A percentile compares a stretch with the other conserved stretches of the same genome.
Evolutionary conservation across 2,329 filamentous ascomycete genomes (phyloP).

Genomic region (Passalora sequoiae): DNA sequence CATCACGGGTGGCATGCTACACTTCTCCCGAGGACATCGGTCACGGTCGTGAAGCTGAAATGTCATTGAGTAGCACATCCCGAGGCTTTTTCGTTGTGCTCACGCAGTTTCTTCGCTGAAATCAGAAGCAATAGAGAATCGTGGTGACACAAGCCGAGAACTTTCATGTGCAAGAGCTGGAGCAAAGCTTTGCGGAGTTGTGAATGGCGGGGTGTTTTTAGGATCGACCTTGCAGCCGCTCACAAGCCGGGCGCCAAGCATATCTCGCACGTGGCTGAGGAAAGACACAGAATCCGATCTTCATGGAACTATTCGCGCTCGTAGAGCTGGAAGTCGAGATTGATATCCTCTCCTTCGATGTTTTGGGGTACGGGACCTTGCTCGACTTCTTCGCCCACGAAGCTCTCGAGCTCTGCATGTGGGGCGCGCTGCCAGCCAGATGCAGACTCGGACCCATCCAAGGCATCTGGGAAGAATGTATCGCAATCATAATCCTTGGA

Average conservation of each 20-base stretch:
- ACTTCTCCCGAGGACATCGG: background rate
- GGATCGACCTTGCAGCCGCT: background rate
- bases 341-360: slow-evolving; percentile 35
- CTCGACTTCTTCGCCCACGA: slow-evolving; percentile 60
- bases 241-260: no score
- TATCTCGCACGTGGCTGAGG: background rate
- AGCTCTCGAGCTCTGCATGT: slow-evolving; percentile 53
- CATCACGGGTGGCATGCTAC: slow-evolving; percentile 12
- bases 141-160: slow-evolving; percentile 6
- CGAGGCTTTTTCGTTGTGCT: background rate
- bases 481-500: slow-evolving; percentile 68
- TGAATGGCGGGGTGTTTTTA: background rate
- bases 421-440: slow-evolving; percentile 51
- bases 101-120: background rate
- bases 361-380: slow-evolving; percentile 58
- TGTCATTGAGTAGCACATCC: background rate
- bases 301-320: slow-evolving; percentile 19
- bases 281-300: no score
- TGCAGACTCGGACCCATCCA: slow-evolving; percentile 38
- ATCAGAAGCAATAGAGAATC: slow-evolving; percentile 1
- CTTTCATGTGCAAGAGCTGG: slow-evolving; percentile 15
- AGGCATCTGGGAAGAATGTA: slow-evolving; percentile 62
- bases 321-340: slow-evolving; percentile 32
- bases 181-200: slow-evolving; percentile 11
- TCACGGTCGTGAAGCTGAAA: background rate